A percentile compares a stretch with the other conserved stretches of the same genome.
Conservation (phyloP, 768 basidiomycete species). For the Filobasidium floriforme region DNA sequence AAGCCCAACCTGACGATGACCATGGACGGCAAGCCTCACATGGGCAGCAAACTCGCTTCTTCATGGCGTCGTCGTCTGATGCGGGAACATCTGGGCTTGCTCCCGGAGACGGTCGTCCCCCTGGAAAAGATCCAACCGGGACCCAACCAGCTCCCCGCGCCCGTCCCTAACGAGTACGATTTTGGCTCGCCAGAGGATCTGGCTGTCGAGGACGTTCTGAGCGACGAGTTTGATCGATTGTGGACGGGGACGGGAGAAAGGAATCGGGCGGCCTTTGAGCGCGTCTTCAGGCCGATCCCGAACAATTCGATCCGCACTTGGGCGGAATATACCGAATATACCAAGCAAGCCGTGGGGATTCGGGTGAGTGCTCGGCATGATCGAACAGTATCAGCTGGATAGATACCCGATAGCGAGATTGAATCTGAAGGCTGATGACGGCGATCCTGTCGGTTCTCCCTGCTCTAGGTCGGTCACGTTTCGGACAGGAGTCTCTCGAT, state of each 20-base stretch:
- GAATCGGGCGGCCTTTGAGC: conserved; percentile 79
- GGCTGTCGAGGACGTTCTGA: conserved; percentile 69
- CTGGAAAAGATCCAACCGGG: conserved; percentile 14
- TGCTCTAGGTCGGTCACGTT: conserved; percentile 78
- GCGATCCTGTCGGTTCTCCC: conserved; percentile 32
- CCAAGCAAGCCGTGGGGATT: conserved; percentile 35
- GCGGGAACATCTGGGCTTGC: conserved; percentile 45
- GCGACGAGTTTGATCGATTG: conserved; percentile 55
- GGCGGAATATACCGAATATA: conserved; percentile 61
- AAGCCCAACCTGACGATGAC: conserved; percentile 61
- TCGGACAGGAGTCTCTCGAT: conserved; percentile 58
- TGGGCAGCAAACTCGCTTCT: conserved; percentile 72
- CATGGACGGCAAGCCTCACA: conserved; percentile 69
- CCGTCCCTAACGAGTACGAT: conserved; percentile 62
- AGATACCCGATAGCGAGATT: too few species aligned
- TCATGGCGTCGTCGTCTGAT: conserved; percentile 74
- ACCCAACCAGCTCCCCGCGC: conserved; percentile 56
- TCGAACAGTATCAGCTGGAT: neutral
- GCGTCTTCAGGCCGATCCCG: conserved; percentile 63
- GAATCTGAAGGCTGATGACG: neutral
- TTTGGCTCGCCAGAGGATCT: conserved; percentile 55
- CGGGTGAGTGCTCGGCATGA: conserved; percentile 8
- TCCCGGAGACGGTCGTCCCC: conserved; percentile 5
- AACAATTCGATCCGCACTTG: conserved; percentile 72
- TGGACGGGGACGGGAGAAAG: conserved; percentile 64